phyloP scores from a whole-genome alignment of 2,329 filamentous ascomycete genomes.

The Colletotrichum sojae region DNA sequence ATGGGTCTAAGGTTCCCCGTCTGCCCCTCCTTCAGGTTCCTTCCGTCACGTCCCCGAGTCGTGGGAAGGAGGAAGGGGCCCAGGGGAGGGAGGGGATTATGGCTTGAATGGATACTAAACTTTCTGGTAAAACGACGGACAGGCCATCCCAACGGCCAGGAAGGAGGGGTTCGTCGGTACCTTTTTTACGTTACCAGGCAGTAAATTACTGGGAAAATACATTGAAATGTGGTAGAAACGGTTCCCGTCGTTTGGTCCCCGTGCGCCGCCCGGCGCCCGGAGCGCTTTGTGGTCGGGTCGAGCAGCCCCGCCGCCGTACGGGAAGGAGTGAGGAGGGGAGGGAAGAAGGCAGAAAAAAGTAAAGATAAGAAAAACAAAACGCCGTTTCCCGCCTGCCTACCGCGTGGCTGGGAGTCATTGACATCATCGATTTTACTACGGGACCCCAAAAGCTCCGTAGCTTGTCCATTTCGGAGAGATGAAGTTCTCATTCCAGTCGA shows the following conservation, averaged over 20 bases:
- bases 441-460: background rate
- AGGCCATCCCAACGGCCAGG: background rate
- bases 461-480: background rate
- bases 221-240: background rate
- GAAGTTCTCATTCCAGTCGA: too few relatives aligned
- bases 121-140: constrained; percentile 10
- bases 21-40: background rate
- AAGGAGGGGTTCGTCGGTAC: background rate
- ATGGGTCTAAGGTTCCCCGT: constrained; percentile 10
- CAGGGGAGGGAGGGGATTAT: background rate
- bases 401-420: constrained; percentile 40
- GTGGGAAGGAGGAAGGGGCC: background rate
- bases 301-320: background rate
- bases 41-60: background rate
- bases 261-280: background rate
- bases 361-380: background rate
- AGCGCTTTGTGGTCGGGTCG: constrained; percentile 1
- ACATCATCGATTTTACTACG: constrained; percentile 54
- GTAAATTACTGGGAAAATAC: background rate
- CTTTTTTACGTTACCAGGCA: background rate
- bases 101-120: background rate
- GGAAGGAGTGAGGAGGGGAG: background rate
- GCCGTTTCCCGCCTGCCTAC: background rate
- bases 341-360: background rate
- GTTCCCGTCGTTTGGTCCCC: background rate